Base-by-base conservation (phyloP, 1,284 basidiomycete species). In the Somion occarium region DNA sequence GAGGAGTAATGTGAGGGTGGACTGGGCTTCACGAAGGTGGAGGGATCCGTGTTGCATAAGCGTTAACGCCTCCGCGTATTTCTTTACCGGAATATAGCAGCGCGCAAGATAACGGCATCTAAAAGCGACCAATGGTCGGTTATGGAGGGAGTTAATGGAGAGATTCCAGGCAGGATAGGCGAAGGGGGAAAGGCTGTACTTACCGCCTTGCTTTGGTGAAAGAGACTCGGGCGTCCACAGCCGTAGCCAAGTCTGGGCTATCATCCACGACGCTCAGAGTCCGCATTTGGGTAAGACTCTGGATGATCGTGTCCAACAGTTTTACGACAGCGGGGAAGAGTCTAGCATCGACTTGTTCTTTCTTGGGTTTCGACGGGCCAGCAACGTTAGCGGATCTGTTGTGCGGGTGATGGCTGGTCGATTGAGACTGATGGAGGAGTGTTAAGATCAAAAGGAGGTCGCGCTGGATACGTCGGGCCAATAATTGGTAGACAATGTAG, bases 241-340 rank as follows among this genome's bases (percentile, higher is more conserved):
- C 85, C 2, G 83, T 74, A 0, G 85, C 79, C 7, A 95, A 76
- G 56, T 91, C 89, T 0, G 91, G 85, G 60, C 83, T 91, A 63
- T 94, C 91, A 61, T 96, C 92, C 15, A 96, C 90, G 39, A 93
- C 80, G 46, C 84, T 88, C 48, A 96, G 73, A 7, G 80, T 80
- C 19, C 90, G 78, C 79, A 94, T 88, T 65, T 92, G 90, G 48
- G 80, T 80, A 41, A 95, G 73, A 61, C 85, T 88, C 69, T 95
- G 92, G 11, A 95, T 68, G 25, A 93, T 79, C 1, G 88, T 85
- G 66, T 95, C 92, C 46, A 93, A 80, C 1, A 95, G 73, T 69
- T 95, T 96, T 66, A 96, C 85, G 3, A 94, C 73, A 1, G 89
- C 91, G 11, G 91, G 90, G 61, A 85, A 88, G 4, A 91, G 69